Base-by-base conservation (phyloP, 1,284 basidiomycete species). In the Leccinum pachyderme region DNA sequence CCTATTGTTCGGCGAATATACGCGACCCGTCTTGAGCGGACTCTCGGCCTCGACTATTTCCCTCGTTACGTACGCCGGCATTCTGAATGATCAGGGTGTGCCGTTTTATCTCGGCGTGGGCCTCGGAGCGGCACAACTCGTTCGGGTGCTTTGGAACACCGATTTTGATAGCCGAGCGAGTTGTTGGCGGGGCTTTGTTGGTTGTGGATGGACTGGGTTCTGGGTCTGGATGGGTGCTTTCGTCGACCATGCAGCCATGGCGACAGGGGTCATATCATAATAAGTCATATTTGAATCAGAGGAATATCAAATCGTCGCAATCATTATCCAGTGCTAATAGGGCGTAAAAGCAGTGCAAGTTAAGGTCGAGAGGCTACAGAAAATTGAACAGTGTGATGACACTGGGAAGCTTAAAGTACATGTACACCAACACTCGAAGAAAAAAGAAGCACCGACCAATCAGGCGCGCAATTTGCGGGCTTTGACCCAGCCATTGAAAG, bases 181-280 rank as follows among this genome's bases (percentile, higher is more conserved):
- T 69, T 98, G 95, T 71, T 98, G 95, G 94, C 80, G 79, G 62
- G 93, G 91, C 31, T 99, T 99, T 63, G 81, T 84, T 24, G 87
- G 87, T 8, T 98, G 95, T 71, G 89, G 93, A 0, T 92, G 88
- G 81, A 78, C 93, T 31, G 96, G 96, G 0, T 89, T 91, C 60
- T 89, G 92, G 81, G 77, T 98, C 8, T 97, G 91, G 87, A 80
- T 84, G 65, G 96, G 96, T 3, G 79, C 93, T 15, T 68, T 86
- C 6, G 81, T 77, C 7, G 96, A 99, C 73, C 98, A 95, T 65
- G 70, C 68, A 2, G 61, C 73, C 48, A 57, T 81, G 59, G 41
- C 45, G 15, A 15, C 44, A 9, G 32, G 59, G 7, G 13, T 63
- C 1, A n/a, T 41, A 18, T 44, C 37, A 39, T 39, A 8, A 39